Conservation (phyloP, 176 grass and related monocot species). For the Hordeum marinum region DNA sequence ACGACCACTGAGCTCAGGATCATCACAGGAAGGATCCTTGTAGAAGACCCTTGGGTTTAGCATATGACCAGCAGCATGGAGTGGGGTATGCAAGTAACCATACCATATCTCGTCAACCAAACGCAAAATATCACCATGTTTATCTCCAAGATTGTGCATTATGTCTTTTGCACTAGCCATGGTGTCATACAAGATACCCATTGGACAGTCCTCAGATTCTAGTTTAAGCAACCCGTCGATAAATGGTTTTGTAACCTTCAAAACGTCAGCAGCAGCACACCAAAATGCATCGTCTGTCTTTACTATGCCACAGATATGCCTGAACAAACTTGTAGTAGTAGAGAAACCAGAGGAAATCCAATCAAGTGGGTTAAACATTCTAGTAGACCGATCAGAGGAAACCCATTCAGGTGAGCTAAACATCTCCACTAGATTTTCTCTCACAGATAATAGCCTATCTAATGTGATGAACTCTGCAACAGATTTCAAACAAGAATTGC, state of each 20-base stretch:
- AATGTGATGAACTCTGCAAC: constrained; percentile 66
- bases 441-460: constrained; percentile 43
- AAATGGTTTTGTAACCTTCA: constrained; percentile 69
- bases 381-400: constrained; percentile 47
- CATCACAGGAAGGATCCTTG: constrained; percentile 25
- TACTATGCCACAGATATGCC: constrained; percentile 34
- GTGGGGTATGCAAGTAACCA: constrained; percentile 58
- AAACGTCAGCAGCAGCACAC: constrained; percentile 47
- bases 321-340: constrained; percentile 27
- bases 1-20: constrained; percentile 63
- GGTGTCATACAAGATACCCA: constrained; percentile 73
- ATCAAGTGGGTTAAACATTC: constrained; percentile 47
- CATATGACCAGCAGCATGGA: constrained; percentile 65
- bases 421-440: constrained; percentile 46
- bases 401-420: constrained; percentile 53
- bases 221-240: constrained; percentile 40
- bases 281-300: constrained; percentile 50
- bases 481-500: constrained; percentile 42
- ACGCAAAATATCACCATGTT: constrained; percentile 52
- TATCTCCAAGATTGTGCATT: constrained; percentile 31
- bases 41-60: constrained; percentile 82
- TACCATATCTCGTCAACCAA: constrained; percentile 73
- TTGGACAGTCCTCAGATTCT: constrained; percentile 34
- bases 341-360: constrained; percentile 48
- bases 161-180: constrained; percentile 71